Percentiles rank a stretch among this genome's conserved stretches.
Conservation (phyloP, 1,284 basidiomycete genomes). For the Rhodotorula sp. region DNA sequence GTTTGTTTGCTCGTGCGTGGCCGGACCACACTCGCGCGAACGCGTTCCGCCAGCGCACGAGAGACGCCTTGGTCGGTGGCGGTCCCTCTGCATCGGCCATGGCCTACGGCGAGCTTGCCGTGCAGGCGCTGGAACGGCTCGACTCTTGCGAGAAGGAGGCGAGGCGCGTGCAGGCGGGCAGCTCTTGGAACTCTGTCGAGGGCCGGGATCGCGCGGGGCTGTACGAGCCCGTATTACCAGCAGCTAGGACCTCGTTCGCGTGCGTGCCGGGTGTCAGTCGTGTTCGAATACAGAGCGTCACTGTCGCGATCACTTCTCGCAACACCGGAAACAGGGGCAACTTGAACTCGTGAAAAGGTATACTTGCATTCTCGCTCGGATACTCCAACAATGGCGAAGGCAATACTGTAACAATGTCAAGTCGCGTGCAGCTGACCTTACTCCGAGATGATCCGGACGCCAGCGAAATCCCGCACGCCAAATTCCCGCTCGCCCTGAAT, state of each 20-base stretch:
- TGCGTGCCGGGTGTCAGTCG: background rate
- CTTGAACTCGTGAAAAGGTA: too few species aligned
- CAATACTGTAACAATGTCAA: too few species aligned
- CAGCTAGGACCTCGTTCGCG: too few species aligned
- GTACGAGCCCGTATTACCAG: too few species aligned
- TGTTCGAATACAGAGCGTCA: too few species aligned
- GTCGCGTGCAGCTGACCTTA: background rate
- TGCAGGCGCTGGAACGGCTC: background rate
- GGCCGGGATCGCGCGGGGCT: background rate
- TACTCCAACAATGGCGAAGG: too few species aligned
- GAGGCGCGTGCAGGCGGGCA: background rate
- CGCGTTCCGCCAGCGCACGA: constrained; percentile 42
- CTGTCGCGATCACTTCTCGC: too few species aligned
- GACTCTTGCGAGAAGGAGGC: background rate
- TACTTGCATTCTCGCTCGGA: too few species aligned
- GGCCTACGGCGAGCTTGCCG: background rate
- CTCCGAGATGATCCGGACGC: constrained; percentile 6
- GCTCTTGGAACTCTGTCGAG: background rate
- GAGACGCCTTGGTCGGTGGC: constrained; percentile 34
- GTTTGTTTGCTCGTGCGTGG: background rate
- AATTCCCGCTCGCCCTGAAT: constrained; percentile 4
- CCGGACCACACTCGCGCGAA: constrained; percentile 29
- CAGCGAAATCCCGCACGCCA: constrained; percentile 6
- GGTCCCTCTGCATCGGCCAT: constrained; percentile 19
- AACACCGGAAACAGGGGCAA: too few species aligned